phyloP scores from a whole-genome alignment of 176 grass and related monocot genomes.

The Cymbopogon citratus region DNA sequence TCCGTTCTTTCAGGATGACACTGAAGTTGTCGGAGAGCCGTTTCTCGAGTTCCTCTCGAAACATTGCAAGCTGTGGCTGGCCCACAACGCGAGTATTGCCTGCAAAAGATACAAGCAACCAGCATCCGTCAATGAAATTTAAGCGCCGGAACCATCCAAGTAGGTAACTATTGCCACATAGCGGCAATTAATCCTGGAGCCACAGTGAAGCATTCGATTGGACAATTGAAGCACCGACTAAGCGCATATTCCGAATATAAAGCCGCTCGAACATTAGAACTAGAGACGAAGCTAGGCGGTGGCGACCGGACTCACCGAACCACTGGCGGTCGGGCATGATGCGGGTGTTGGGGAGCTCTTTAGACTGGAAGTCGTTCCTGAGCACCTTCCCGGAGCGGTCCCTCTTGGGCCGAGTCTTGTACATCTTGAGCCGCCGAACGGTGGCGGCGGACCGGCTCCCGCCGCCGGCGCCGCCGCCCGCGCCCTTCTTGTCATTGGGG shows the following conservation, averaged over 20 bases:
- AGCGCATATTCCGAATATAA: neutral
- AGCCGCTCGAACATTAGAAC: neutral
- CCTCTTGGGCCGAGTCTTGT: constrained; percentile 57
- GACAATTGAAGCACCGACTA: neutral
- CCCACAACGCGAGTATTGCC: constrained; percentile 86
- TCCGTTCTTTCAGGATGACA: constrained; percentile 73
- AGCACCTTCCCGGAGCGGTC: constrained; percentile 56
- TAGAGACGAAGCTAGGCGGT: neutral
- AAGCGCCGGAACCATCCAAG: neutral
- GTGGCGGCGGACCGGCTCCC: constrained; percentile 57
- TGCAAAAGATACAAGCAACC: constrained; percentile 6
- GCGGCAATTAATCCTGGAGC: neutral
- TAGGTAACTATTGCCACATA: neutral
- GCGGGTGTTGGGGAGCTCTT: constrained; percentile 83
- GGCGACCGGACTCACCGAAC: constrained; percentile 47
- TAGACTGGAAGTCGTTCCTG: constrained; percentile 70
- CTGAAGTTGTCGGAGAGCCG: constrained; percentile 74
- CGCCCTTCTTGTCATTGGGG: constrained; percentile 71
- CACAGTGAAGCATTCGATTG: neutral
- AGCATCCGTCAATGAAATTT: neutral
- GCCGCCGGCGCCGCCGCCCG: constrained; percentile 40
- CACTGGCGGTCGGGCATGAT: constrained; percentile 81
- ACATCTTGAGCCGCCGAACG: constrained; percentile 85
- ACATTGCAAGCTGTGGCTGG: constrained; percentile 78
- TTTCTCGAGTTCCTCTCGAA: constrained; percentile 58